Evolutionary conservation across 495 filamentous ascomycete species (phyloP).

Genomic region (Rhizodiscina lignyota): DNA sequence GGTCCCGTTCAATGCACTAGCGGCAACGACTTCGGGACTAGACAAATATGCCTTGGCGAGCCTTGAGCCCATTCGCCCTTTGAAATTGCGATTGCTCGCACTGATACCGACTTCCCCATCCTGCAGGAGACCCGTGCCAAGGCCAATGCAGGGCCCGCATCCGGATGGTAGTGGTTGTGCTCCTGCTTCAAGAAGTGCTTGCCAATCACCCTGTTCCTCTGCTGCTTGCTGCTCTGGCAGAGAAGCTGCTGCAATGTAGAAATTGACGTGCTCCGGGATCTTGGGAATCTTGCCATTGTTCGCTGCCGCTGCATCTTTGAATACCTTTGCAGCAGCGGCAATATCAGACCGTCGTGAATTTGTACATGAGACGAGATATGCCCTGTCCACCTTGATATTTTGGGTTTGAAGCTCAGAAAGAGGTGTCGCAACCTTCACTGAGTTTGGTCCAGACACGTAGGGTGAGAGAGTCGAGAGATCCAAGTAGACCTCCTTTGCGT

Average conservation of each 20-base stretch:
- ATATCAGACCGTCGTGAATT: conserved; percentile 77
- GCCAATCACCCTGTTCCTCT: conserved; percentile 78
- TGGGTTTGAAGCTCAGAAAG: conserved; percentile 54
- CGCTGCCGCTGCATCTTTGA: conserved; percentile 54
- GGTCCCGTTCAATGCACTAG: conserved; percentile 61
- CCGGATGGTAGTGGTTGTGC: conserved; percentile 59
- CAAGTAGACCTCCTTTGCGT: conserved; percentile 64
- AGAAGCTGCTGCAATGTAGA: conserved; percentile 88
- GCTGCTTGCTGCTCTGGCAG: conserved; percentile 60
- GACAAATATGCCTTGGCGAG: conserved; percentile 80
- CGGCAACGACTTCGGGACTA: conserved; percentile 83
- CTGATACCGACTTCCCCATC: conserved; percentile 79
- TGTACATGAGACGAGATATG: conserved; percentile 84
- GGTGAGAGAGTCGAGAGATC: conserved; percentile 74
- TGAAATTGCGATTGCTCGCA: conserved; percentile 83
- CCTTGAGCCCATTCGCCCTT: conserved; percentile 74
- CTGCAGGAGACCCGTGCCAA: conserved; percentile 71
- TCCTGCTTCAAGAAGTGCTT: conserved; percentile 63
- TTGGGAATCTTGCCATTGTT: conserved; percentile 41
- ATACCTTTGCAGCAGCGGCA: conserved; percentile 68
- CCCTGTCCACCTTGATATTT: conserved; percentile 64
- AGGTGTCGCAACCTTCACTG: conserved; percentile 74
- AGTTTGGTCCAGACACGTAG: conserved; percentile 81
- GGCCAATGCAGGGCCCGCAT: conserved; percentile 83
- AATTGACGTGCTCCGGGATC: conserved; percentile 61